These are phyloP conservation scores for Wickerhamiella brachini DNA, from an alignment of 805 yeast species.

Conservation along the genomic window DNA sequence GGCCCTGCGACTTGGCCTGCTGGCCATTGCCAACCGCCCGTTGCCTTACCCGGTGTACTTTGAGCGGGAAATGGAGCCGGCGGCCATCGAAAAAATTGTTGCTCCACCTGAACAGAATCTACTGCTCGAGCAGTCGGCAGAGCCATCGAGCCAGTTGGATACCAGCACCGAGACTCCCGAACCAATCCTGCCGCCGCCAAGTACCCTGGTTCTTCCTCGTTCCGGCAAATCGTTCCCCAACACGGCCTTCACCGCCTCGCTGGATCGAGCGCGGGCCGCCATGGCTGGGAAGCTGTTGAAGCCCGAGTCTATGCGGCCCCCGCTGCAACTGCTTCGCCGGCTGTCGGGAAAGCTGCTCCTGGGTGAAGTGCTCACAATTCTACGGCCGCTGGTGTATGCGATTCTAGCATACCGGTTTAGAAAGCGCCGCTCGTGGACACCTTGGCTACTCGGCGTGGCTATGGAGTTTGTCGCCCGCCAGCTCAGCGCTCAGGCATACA, in stretches of 20 bases:
- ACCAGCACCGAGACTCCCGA: no score
- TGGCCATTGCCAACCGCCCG: conserved; percentile 20
- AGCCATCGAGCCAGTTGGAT: no score
- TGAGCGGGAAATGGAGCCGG: conserved; percentile 26
- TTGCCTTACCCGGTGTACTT: conserved; percentile 22
- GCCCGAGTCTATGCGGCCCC: conserved; percentile 23
- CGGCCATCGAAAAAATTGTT: conserved; percentile 13
- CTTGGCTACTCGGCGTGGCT: conserved; percentile 28
- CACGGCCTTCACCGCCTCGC: conserved; percentile 12
- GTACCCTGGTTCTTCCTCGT: conserved; percentile 21
- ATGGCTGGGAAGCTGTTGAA: conserved; percentile 19
- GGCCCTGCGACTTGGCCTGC: conserved; percentile 20
- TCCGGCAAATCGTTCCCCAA: conserved; percentile 14
- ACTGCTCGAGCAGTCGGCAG: no score
- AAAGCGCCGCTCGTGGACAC: conserved; percentile 24
- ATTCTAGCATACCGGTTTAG: conserved; percentile 20
- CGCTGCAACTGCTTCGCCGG: conserved; percentile 21
- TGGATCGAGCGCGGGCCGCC: conserved; percentile 7
- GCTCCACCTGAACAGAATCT: background rate
- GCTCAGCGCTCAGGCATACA: conserved; percentile 13
- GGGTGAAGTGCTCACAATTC: conserved; percentile 25
- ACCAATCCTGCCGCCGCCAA: no score
- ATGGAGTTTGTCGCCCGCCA: conserved; percentile 23
- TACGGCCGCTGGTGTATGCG: conserved; percentile 29
- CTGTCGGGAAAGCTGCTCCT: conserved; percentile 14